Base-by-base conservation (phyloP, 2,329 filamentous ascomycete genomes). In the Calonectria pseudoturangicola region DNA sequence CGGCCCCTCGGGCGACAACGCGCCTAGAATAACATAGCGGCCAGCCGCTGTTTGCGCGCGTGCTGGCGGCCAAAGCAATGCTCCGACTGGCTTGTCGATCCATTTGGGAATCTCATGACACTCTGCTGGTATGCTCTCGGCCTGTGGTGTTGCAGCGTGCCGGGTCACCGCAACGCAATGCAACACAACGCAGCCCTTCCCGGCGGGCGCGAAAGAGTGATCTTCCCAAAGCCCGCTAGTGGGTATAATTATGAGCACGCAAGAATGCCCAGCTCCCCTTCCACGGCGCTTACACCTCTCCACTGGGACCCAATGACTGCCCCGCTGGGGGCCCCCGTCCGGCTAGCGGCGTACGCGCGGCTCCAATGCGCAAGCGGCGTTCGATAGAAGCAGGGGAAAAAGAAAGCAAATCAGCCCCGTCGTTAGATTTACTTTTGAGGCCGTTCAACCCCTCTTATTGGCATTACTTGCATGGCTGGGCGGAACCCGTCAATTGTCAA, bases 1-100 rank as follows among this genome's bases (percentile, higher is more conserved):
- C 15, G 39, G 47, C 43, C 16, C 15, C 15, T 64, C 27, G 66
- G 50, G 28, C 66, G 54, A n/a, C 60, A 68, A 73, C 74, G 77
- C 77, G 77, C 72, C 70, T 79, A 79, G 69, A 54, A 66, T 67
- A 50, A 27, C 47, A 30, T 39, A 39, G 63, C 43, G 28, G 45
- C 62, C 70, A 79, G 54, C 73, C 77, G 77, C 75, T 72, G 41
- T 74, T 73, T 68, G 64, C 77, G 74, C 77, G 77, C 72, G 68
- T 68, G 47, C 56, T 66, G 68, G 68, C 71, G 50, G 73, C 63
- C 63, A 66, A 71, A 68, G 36, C 41, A 72, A 64, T 60, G 73
- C 73, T 51, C 56, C 47, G 64, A 64, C 69, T 56, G 68, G 58
- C 27, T 39, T 36, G 56, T 43, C 16, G 39, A 25, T 33, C 28